Evolutionary conservation across 2,329 filamentous ascomycete species (phyloP).

Genomic region (Cercospora berteroae): DNA sequence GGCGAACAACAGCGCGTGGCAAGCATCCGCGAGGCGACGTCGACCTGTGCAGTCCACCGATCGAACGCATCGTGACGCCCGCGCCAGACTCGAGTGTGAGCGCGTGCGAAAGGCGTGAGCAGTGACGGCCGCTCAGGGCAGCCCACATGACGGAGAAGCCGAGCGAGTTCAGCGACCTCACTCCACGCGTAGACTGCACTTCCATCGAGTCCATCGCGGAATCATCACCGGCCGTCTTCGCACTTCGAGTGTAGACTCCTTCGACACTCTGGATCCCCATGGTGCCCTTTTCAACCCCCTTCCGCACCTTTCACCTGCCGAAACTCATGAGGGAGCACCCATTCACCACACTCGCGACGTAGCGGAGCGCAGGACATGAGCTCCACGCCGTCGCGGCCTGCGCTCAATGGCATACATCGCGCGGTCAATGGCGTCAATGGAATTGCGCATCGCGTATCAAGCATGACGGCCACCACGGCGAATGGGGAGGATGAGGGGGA

Average conservation of each 20-base stretch:
- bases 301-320: background rate
- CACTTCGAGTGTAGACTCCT: background rate
- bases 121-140: background rate
- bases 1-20: background rate
- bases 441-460: constrained; percentile 39
- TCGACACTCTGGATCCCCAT: constrained; percentile 14
- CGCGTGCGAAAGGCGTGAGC: background rate
- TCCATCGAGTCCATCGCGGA: constrained; percentile 14
- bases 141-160: constrained; percentile 2
- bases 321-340: constrained; percentile 4
- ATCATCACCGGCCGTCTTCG: background rate
- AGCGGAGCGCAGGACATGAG: constrained; percentile 30
- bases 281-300: constrained; percentile 18
- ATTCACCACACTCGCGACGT: constrained; percentile 20
- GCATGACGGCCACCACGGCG: constrained; percentile 39
- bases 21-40: background rate
- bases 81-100: background rate
- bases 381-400: constrained; percentile 43
- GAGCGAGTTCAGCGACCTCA: background rate
- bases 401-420: constrained; percentile 33
- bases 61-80: background rate
- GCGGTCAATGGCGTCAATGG: constrained; percentile 37
- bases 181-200: constrained; percentile 1
- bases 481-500: constrained; percentile 36
- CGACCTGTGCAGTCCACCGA: background rate